Percentiles rank a stretch among this genome's conserved stretches.
Conservation (phyloP, 75 land plant genomes). For the Chamaecyparis obtusa region DNA sequence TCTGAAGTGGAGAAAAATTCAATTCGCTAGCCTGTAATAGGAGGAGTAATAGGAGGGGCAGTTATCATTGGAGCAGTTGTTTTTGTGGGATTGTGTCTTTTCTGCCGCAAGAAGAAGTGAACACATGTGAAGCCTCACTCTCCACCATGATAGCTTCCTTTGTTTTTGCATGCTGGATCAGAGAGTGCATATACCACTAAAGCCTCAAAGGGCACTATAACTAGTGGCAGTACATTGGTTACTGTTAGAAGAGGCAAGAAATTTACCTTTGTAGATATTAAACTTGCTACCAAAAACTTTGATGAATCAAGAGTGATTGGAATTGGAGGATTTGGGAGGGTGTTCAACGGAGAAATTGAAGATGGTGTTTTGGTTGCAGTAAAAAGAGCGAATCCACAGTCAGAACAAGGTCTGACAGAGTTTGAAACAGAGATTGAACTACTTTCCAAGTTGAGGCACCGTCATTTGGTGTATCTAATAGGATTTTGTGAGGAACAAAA, state of each 20-base stretch:
- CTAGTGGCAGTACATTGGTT: background rate
- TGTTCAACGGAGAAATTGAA: constrained; percentile 49
- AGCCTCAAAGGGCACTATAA: constrained; percentile 10
- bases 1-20: background rate
- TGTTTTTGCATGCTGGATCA: constrained; percentile 27
- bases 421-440: constrained; percentile 54
- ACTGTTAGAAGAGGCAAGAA: constrained; percentile 27
- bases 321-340: constrained; percentile 68
- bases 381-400: constrained; percentile 45
- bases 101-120: constrained; percentile 12
- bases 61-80: constrained; percentile 17
- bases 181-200: constrained; percentile 10
- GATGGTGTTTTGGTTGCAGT: constrained; percentile 41
- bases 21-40: constrained; percentile 27
- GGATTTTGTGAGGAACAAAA: constrained; percentile 67
- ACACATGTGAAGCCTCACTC: constrained; percentile 21
- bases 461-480: constrained; percentile 50
- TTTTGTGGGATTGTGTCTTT: constrained; percentile 18
- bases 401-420: constrained; percentile 52
- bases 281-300: constrained; percentile 54
- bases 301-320: constrained; percentile 47
- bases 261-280: constrained; percentile 62
- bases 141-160: constrained; percentile 54
- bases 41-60: constrained; percentile 38
- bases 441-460: constrained; percentile 53